Evolutionary conservation across 2,329 filamentous ascomycete genomes (phyloP).

Genomic region (Xylaria sp.): DNA sequence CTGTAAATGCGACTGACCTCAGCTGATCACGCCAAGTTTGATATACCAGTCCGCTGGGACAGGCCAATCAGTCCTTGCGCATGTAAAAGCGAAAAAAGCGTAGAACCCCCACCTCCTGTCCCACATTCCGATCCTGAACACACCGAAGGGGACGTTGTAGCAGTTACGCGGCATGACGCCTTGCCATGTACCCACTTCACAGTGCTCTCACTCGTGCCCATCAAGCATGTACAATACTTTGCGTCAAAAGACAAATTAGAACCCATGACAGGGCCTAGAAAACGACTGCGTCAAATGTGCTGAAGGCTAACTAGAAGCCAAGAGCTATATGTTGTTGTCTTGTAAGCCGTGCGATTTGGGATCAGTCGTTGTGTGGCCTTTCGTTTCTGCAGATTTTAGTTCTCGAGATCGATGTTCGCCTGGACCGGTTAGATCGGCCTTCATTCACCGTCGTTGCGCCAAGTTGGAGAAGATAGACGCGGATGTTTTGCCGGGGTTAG

Average conservation of each 20-base stretch:
- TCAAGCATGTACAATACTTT: not conserved
- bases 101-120: not conserved
- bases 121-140: slow-evolving; percentile 13
- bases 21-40: not conserved
- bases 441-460: not conserved
- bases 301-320: not conserved
- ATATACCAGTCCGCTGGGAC: slow-evolving; percentile 2
- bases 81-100: not conserved
- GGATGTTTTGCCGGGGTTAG: no score
- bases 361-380: not conserved
- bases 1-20: not conserved
- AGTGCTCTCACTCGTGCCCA: not conserved
- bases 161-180: not conserved
- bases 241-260: not conserved
- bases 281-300: not conserved
- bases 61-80: not conserved
- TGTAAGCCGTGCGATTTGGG: not conserved
- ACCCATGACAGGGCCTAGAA: not conserved
- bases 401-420: not conserved
- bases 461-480: not conserved
- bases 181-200: not conserved
- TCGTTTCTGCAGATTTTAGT: not conserved
- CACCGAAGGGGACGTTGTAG: not conserved
- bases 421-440: not conserved
- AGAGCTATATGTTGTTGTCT: not conserved